These are phyloP conservation scores for Saturnispora kantuleensis DNA, from an alignment of 805 yeast genomes.

Conservation along the genomic window DNA sequence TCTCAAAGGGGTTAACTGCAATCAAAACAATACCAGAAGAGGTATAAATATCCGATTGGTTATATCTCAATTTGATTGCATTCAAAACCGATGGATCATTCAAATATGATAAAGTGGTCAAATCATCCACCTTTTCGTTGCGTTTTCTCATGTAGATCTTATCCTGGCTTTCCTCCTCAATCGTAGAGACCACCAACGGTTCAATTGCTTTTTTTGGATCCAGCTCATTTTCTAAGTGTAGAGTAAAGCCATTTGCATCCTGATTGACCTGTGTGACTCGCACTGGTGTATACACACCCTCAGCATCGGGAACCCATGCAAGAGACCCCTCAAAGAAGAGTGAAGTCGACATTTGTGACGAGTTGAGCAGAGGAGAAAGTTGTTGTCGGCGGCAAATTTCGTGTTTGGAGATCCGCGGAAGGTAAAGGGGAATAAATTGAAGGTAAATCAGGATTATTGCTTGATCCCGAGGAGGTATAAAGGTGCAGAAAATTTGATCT, in stretches of 20 bases:
- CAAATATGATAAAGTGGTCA: constrained; percentile 82
- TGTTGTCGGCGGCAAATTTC: constrained; percentile 5
- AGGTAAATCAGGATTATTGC: no score
- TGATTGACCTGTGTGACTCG: constrained; percentile 39
- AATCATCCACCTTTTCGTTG: constrained; percentile 87
- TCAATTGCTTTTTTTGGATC: constrained; percentile 31
- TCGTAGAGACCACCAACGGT: constrained; percentile 36
- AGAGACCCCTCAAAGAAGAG: constrained; percentile 26
- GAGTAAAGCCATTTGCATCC: constrained; percentile 33
- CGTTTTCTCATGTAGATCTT: constrained; percentile 85
- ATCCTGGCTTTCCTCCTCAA: constrained; percentile 44
- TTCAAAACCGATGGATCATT: constrained; percentile 96
- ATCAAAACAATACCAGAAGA: constrained; percentile 94
- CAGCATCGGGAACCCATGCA: constrained; percentile 74
- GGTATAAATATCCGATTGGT: constrained; percentile 86
- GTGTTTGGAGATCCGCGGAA: background rate
- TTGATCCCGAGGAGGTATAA: no score
- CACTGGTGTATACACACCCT: constrained; percentile 68
- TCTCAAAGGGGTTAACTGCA: constrained; percentile 93
- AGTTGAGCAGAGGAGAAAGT: background rate
- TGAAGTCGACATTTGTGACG: constrained; percentile 6
- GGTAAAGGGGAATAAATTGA: no score
- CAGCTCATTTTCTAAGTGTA: constrained; percentile 46
- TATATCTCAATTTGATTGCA: constrained; percentile 82
- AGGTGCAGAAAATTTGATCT: no score